A percentile compares a stretch with the other conserved stretches of the same genome.
phyloP scores from a whole-genome alignment of 257 asterid species.

The Solanum corneliomulleri region DNA sequence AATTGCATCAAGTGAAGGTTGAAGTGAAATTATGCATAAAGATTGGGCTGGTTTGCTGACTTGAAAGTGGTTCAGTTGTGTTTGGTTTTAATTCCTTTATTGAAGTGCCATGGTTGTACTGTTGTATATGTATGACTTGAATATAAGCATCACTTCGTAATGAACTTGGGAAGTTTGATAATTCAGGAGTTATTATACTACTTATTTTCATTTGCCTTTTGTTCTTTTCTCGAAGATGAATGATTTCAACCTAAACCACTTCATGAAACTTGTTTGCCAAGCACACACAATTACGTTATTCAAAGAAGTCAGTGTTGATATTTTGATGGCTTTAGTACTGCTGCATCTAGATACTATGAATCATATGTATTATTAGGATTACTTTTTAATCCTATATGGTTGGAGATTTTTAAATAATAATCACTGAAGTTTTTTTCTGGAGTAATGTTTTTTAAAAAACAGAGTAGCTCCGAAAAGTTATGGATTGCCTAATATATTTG shows the following conservation, averaged over 20 bases:
- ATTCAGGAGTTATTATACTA: not conserved
- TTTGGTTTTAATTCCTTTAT: not conserved
- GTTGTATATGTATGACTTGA: not conserved
- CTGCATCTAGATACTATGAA: not conserved
- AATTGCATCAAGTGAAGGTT: not conserved
- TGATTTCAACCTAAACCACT: not conserved
- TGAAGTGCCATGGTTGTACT: not conserved
- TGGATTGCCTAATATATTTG: not conserved
- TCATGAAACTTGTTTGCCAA: not conserved
- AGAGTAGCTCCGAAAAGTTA: not conserved
- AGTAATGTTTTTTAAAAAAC: not conserved
- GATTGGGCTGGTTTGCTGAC: not conserved
- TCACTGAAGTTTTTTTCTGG: not conserved
- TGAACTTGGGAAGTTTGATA: not conserved
- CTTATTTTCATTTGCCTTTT: not conserved
- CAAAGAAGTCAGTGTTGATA: not conserved
- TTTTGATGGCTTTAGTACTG: not conserved
- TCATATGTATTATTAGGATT: not conserved
- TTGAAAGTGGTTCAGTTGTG: not conserved
- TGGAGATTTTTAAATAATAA: not conserved
- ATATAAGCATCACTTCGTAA: not conserved
- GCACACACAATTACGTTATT: not conserved
- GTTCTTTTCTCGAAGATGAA: not conserved
- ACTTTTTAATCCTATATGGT: not conserved
- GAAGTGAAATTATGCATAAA: not conserved